Percentiles rank a stretch among this genome's conserved stretches.
Conservation (phyloP, 208 protist genomes). For the Phytomonas sp. region DNA sequence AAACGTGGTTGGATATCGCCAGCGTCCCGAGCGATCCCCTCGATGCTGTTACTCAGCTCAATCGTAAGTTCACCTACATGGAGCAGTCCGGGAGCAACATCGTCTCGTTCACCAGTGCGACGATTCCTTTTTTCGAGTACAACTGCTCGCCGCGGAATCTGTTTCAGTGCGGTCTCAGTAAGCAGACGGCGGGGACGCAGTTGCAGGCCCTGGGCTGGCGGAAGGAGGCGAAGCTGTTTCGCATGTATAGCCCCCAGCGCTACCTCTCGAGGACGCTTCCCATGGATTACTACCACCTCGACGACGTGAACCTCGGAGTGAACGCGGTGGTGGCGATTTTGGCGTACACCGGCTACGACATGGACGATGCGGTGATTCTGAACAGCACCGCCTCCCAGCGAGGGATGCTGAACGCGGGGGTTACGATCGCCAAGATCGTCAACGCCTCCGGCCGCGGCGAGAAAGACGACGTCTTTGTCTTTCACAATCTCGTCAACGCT, state of each 20-base stretch:
- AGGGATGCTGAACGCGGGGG: slow-evolving; percentile 95
- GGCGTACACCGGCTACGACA: slow-evolving; percentile 99
- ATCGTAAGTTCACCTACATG: slow-evolving; percentile 88
- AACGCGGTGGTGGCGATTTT: slow-evolving; percentile 99
- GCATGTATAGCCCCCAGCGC: slow-evolving; percentile 94
- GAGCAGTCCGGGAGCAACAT: slow-evolving; percentile 95
- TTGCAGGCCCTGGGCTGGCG: slow-evolving; percentile 88
- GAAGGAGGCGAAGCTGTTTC: slow-evolving; percentile 98
- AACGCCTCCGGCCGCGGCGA: slow-evolving; percentile 41
- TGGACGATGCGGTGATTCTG: slow-evolving; percentile 99
- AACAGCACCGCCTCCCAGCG: slow-evolving; percentile 97
- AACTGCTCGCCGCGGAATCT: slow-evolving; percentile 99
- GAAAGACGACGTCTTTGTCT: slow-evolving; percentile 65
- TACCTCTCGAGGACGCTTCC: slow-evolving; percentile 92
- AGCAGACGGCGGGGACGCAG: slow-evolving; percentile 99
- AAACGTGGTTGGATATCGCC: slow-evolving; percentile 97
- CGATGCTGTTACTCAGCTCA: slow-evolving; percentile 68
- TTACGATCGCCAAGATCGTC: slow-evolving; percentile 90
- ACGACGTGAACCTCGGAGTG: slow-evolving; percentile 96
- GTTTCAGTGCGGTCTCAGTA: slow-evolving; percentile 99
- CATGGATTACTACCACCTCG: slow-evolving; percentile 92
- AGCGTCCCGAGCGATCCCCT: slow-evolving; percentile 75
- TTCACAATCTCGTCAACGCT: slow-evolving; percentile 59
- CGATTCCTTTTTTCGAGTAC: slow-evolving; percentile 99
- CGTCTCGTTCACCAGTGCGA: slow-evolving; percentile 94